Evolutionary conservation across 352 stramenopile species (phyloP), one percentile per base, ranked within the genome.

Genomic region (Globisporangium mamillatum): DNA sequence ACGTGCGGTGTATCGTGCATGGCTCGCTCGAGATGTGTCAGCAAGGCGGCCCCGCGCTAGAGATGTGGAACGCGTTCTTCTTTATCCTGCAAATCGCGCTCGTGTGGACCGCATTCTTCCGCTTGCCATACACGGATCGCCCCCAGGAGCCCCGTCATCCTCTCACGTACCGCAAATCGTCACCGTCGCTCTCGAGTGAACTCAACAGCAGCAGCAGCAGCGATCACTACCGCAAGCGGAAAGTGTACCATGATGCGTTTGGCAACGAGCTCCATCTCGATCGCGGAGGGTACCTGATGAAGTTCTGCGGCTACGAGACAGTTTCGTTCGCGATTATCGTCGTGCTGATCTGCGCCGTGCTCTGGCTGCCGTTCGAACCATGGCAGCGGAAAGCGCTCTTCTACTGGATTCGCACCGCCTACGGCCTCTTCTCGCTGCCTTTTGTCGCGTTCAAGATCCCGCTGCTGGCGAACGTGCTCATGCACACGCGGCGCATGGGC

Each of bases 401-500:
- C 58, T 97, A 94, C 73, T 97, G 90, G 90, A 79, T 97, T 38
- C 87, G 89, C 3, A 95, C 86, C 3, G 80, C 82, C 3, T 97
- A 96, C 58, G 90, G 89, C 9, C 72, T 96, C 24, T 89, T 94
- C 57, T 93, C 86, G 20, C 78, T 95, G n/a, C 90, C 90, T n/a
- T 97, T 92, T 54, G 68, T 95, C 32, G 70, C 89, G 16, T 95
- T 97, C 74, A 96, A 96, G 69, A 84, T 97, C 67, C 90, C 90
- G 7, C 64, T 97, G 36, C 59, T 96, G 18, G 82, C 86, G 18
- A 93, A 86, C 65, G 80, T 96, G 52, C 73, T 96, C 22, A 86
- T 95, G 75, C 89, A 95, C 74, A 94, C 88, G 50, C 79, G 75
- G 1, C 81, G 82, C 24, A 96, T 95, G 88, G 90, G 88, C 16